Evolutionary conservation across 2,329 filamentous ascomycete genomes (phyloP), one percentile per base, ranked within the genome.

Genomic region (Aspergillus sergii): DNA sequence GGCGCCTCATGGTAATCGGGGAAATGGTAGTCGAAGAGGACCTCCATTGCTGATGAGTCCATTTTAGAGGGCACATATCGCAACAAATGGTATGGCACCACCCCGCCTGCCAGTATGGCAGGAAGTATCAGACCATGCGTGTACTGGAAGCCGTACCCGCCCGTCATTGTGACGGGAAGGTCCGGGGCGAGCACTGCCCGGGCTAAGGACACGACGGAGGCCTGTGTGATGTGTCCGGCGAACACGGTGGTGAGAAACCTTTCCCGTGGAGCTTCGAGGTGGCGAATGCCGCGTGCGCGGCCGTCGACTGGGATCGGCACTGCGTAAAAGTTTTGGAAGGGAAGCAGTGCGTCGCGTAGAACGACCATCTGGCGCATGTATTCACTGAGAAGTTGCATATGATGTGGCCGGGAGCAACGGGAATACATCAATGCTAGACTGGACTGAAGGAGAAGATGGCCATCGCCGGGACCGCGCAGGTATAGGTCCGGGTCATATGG

Each of bases 91-190:
- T 68, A 58, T 21, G 66, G 62, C 5, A 61, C 62, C 1, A 34
- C 21, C 2, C 65, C 67, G 2, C 64, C 66, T 3, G 56, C 28
- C 1, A 71, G 59, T 3, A 73, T 54, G 11, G 70, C 66, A 0
- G 71, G 70, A 5, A 73, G 58, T n/a, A 73, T 46, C 10, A 67
- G 36, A 0, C 71, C 71, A 32, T 68, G 59, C 7, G 28, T 58
- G 48, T 71, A 73, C 61, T 73, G 70, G 46, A 72, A 73, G 1
- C 69, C 70, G 62, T 73, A 73, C 3, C 69, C 69, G 1, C 19
- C 43, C 0, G 46, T 53, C 10, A 57, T 50, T 19, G 50, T 45
- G 41, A 28, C 26, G 3, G 32, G 21, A 3, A 67, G 51, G 1
- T 19, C 51, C 0, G 68, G 65, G 1, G 58, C 64, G 4, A 71